Conservation (phyloP, 495 filamentous ascomycete species). For the Neurospora intermedia region DNA sequence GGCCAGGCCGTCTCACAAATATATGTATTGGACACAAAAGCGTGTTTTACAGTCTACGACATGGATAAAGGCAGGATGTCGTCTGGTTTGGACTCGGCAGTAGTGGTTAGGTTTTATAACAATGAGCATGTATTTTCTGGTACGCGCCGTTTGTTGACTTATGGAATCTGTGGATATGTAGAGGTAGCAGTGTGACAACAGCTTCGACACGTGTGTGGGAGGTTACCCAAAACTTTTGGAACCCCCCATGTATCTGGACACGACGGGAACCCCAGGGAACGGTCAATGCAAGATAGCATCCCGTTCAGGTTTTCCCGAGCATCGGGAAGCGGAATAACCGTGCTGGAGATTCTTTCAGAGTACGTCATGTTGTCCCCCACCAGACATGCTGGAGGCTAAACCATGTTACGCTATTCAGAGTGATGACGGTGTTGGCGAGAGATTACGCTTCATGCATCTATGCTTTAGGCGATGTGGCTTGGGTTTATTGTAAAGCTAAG, state of each 20-base stretch:
- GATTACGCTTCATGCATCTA: conserved; percentile 26
- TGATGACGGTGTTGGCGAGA: conserved; percentile 13
- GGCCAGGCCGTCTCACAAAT: conserved; percentile 7
- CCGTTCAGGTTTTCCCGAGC: neutral
- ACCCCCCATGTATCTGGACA: neutral
- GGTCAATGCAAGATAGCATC: neutral
- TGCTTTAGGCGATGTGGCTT: conserved; percentile 9
- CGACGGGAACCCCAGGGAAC: neutral
- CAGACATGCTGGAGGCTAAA: neutral
- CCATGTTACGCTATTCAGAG: neutral
- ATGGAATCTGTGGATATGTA: neutral
- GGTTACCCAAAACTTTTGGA: neutral
- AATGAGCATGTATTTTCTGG: neutral
- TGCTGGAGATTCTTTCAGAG: neutral
- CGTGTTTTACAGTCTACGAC: neutral
- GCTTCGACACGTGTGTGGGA: neutral
- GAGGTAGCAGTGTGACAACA: neutral
- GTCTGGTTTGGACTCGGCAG: neutral
- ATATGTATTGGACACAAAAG: conserved; percentile 8
- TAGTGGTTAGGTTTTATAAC: neutral
- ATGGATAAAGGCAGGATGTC: neutral
- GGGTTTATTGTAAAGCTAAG: neutral
- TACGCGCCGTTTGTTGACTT: neutral
- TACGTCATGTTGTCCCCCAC: neutral
- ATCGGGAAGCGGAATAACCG: neutral